Evolutionary conservation across 345 rosid genomes (phyloP), one percentile per base, ranked within the genome.

Genomic region (Acer saccharum): DNA sequence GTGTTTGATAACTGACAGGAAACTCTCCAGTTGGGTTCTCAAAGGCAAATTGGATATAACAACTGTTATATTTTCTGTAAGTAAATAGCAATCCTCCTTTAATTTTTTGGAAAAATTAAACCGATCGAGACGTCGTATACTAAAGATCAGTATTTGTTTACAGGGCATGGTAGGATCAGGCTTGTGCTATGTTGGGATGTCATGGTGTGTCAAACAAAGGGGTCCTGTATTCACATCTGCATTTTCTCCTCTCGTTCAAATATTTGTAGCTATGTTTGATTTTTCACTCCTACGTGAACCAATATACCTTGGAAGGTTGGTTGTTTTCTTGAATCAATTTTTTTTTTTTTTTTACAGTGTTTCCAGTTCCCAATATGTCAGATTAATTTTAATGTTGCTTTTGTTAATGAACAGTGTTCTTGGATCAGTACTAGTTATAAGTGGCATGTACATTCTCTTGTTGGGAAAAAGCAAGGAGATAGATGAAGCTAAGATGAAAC

Each of bases 121-220:
- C 21, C 39, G 39, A 35, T 32, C 63, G 10, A n/a, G 2, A 58
- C 7, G 3, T 17, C 7, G 25, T 0, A n/a, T 58, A n/a, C 12
- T n/a, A 6, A 58, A 13, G 18, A 58, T 18, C 23, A 18, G 23
- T 14, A n/a, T 1, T n/a, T 72, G 20, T 52, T 73, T 44, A 44
- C 71, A 94, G 97, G 98, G 98, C 18, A 81, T 88, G 70, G 89
- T 90, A 32, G 98, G 92, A 68, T 91, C 98, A 21, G 98, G 93
- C 3, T 64, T 94, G 85, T 90, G 95, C 80, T 88, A 82, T 60
- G 97, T 91, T 35, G 97, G 90, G n/a, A 89, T 94, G 94, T 84
- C 97, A 3, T 93, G 98, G 97, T 91, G 92, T 80, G 95, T 93
- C 20, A 83, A 88, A 80, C 89, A 89, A 73, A 87, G 89, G 75